Evolutionary conservation across 495 filamentous ascomycete species (phyloP), one percentile per base, ranked within the genome.

Genomic region (Penicillium canariense): DNA sequence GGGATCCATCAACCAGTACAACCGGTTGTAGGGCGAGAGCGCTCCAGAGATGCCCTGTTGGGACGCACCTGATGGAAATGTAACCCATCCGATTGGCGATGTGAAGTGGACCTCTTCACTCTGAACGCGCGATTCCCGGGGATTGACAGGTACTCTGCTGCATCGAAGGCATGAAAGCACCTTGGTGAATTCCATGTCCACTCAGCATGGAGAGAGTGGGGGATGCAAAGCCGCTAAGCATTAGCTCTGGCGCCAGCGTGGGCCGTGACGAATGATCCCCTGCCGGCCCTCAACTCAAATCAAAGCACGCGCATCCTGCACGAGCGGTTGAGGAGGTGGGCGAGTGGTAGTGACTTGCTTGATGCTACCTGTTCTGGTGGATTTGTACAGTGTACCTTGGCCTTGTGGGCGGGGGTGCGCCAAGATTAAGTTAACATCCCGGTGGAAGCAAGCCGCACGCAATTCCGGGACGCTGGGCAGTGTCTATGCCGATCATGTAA

Each of bases 61-160:
- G 23, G 32, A 54, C 28, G 43, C 18, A 46, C 23, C 9, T 31
- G 18, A 18, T 32, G 8, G 34, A 36, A 54, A 40, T 31, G 35
- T 1, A 48, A 27, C 22, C 15, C 25, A 54, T 36, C 42, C 51
- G 52, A 54, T 54, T 54, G 43, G 52, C 12, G 34, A 36, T 12
- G 23, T 18, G 32, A 25, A 7, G 17, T 11, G 38, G 28, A 10
- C n/a, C 35, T 11, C 52, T 7, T 42, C 11, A 17, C 23, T 38
- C 11, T n/a, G 1, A 48, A 40, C n/a, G 14, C 34, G 18, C 52
- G 25, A 53, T 45, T 47, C n/a, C 22, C 11, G 22, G 20, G 20
- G 51, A 54, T 54, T 40, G 52, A 40, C 52, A 54, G 52, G 52
- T 31, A 54, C 52, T 9, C n/a, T 23, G 25, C 25, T 30, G 44